phyloP scores from a whole-genome alignment of 805 yeast species.

The Lipomyces kockii region DNA sequence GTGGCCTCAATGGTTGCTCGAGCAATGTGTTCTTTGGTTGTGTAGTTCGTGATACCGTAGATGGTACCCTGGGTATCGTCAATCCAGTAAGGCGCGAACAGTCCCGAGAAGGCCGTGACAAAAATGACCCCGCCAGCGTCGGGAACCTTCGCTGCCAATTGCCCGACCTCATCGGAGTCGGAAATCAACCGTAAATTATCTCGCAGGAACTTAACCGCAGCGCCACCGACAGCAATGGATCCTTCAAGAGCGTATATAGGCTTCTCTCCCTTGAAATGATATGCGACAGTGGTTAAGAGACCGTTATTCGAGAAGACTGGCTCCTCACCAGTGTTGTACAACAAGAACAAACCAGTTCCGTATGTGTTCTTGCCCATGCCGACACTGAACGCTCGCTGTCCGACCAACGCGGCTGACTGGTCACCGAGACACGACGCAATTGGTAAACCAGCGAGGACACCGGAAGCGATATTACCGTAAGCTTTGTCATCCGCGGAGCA shows the following conservation, averaged over 20 bases:
- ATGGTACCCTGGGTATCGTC: conserved; percentile 90
- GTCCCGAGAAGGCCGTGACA: conserved; percentile 92
- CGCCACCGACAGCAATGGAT: conserved; percentile 94
- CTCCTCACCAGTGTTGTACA: conserved; percentile 81
- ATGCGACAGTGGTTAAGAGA: conserved; percentile 86
- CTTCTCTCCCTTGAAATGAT: conserved; percentile 74
- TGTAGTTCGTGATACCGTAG: conserved; percentile 88
- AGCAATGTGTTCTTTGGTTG: conserved; percentile 89
- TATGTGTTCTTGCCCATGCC: conserved; percentile 95
- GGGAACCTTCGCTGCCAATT: conserved; percentile 79
- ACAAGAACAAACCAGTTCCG: conserved; percentile 92
- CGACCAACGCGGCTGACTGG: conserved; percentile 91
- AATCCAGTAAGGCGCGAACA: conserved; percentile 97
- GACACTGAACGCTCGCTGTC: conserved; percentile 80
- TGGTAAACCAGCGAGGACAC: conserved; percentile 64
- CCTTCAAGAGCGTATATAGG: conserved; percentile 94
- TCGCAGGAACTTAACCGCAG: conserved; percentile 90
- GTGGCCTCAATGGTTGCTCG: conserved; percentile 96
- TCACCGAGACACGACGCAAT: conserved; percentile 92
- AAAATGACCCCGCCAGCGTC: conserved; percentile 91
- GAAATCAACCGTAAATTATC: conserved; percentile 85
- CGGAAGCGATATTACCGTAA: conserved; percentile 67
- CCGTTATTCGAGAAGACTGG: conserved; percentile 79
- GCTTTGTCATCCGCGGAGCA: conserved; percentile 67
- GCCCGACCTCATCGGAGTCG: conserved; percentile 85